Base-by-base conservation (phyloP, 2,329 filamentous ascomycete genomes). In the Metarhizium sp. region DNA sequence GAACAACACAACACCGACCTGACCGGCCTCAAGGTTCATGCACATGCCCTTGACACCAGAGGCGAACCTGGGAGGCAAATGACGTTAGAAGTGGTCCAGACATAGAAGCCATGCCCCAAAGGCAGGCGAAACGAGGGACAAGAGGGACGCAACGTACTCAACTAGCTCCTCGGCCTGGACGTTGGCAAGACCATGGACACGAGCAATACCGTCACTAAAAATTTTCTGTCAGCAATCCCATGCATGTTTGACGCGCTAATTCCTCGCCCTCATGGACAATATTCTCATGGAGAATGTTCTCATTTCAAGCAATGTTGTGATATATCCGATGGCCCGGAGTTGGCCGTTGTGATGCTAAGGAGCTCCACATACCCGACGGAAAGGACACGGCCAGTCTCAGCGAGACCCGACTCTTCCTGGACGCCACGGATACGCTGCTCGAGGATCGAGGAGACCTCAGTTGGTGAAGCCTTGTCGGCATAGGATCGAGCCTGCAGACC, bases 11-110 rank as follows among this genome's bases (percentile, higher is more conserved):
- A 99, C 92, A 96, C 94, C 94, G 81, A 99, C 94, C 80, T 97
- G 94, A 77, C 94, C 94, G 78, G 94, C 94, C 82, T 99, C 94
- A 79, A 99, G 87, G 89, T 99, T 99, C 92, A 99, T 97, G 90
- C 92, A 97, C 94, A 99, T 99, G 78, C 94, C 94, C 87, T 97
- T 97, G 79, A 97, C 94, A 77, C 94, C 94, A 65, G 94, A 99
- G 71, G 94, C 90, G 82, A 99, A 99, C 84, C 92, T 96, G 30
- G 50, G 57, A 13, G 30, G 5, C 5, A 40, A 16, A 11, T 2
- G 6, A 38, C n/a, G 54, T 66, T 63, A 68, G 59, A 49, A 56
- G 50, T 34, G 6, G 55, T 30, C 55, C 52, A 29, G 53, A 50
- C 13, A 13, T 25, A 10, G 34, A 32, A 32, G 11, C 16, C n/a